Percentiles rank a stretch among this genome's conserved stretches.
Conservation (phyloP, 345 rosid species). For the Gossypioides kirkii region DNA sequence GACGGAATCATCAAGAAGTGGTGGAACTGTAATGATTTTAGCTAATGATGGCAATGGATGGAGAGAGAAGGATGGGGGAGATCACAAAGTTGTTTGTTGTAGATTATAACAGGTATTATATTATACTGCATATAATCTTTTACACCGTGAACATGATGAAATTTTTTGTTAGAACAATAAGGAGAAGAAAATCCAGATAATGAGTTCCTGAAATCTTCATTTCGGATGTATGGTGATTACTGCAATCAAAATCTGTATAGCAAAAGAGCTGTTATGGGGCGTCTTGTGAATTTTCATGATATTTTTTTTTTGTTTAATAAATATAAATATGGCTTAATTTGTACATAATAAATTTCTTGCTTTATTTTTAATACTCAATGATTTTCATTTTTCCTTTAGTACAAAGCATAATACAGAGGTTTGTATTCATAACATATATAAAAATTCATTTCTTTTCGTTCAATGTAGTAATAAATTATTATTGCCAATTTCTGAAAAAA, state of each 20-base stretch:
- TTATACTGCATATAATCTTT: neutral
- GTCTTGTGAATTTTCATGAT: slow-evolving; percentile 6
- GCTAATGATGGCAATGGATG: too few species aligned
- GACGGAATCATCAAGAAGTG: neutral
- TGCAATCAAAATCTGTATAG: slow-evolving; percentile 8
- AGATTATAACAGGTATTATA: slow-evolving; percentile 21
- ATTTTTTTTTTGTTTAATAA: neutral
- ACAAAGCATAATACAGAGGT: too few species aligned
- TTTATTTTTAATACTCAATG: neutral
- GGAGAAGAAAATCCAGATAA: neutral
- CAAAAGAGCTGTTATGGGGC: neutral
- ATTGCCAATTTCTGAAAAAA: neutral
- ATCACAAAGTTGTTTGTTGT: neutral
- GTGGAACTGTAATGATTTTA: neutral
- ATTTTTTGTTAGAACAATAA: slow-evolving; percentile 17
- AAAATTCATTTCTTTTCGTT: neutral
- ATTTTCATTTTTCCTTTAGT: neutral
- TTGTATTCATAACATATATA: neutral
- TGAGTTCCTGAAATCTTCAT: slow-evolving; percentile 11
- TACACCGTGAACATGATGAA: neutral
- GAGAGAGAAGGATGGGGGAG: neutral
- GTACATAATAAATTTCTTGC: neutral
- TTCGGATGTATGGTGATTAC: slow-evolving; percentile 1
- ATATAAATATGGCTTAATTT: neutral
- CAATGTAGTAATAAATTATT: neutral